A percentile compares a stretch with the other conserved stretches of the same genome.
phyloP scores from a whole-genome alignment of 176 grass and related monocot species.

The Bolboschoenus planiculmis region DNA sequence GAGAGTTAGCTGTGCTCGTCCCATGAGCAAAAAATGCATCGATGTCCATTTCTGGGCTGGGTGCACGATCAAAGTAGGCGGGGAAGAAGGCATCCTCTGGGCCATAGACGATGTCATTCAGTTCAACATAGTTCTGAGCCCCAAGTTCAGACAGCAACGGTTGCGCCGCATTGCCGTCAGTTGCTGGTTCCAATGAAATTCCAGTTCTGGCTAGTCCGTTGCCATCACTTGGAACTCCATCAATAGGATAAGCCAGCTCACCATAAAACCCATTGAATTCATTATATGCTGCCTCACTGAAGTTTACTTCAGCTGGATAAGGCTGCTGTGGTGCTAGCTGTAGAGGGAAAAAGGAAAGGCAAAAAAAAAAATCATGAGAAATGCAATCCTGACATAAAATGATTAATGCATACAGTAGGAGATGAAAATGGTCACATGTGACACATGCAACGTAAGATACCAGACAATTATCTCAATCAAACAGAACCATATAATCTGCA shows the following conservation, averaged over 20 bases:
- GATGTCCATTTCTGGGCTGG: background rate
- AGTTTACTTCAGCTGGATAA: constrained; percentile 14
- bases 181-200: background rate
- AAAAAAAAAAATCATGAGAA: background rate
- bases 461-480: background rate
- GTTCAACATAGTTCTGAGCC: constrained; percentile 40
- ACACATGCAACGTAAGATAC: background rate
- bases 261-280: constrained; percentile 25
- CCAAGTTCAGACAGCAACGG: constrained; percentile 21
- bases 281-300: constrained; percentile 12
- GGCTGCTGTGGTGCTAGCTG: constrained; percentile 35
- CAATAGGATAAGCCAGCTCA: constrained; percentile 27
- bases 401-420: background rate
- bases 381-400: background rate
- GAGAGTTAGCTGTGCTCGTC: background rate
- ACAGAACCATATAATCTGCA: background rate
- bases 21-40: background rate
- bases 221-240: background rate
- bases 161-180: background rate
- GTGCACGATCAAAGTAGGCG: background rate
- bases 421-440: background rate
- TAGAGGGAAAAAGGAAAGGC: background rate
- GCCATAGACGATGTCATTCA: constrained; percentile 36
- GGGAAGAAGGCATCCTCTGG: background rate
- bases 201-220: background rate